Conservation (phyloP, 345 rosid species). For the Sisymbrium altissimum region DNA sequence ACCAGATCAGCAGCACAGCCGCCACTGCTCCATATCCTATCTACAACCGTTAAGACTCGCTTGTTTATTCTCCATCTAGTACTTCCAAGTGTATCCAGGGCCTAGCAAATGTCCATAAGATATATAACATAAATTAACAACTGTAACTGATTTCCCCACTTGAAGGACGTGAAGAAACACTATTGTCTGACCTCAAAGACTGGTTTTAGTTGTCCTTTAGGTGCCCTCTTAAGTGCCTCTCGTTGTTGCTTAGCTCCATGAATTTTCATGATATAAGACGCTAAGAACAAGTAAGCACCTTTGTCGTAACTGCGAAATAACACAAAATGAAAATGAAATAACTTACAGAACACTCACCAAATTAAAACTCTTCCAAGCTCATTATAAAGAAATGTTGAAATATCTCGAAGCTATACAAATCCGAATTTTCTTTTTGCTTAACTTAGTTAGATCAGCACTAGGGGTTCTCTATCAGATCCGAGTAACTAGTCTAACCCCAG, state of each 20-base stretch:
- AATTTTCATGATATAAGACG: slow-evolving; percentile 83
- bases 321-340: slow-evolving; percentile 4
- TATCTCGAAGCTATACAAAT: background rate
- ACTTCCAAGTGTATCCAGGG: slow-evolving; percentile 76
- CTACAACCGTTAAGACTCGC: slow-evolving; percentile 59
- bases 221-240: slow-evolving; percentile 61
- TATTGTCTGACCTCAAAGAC: slow-evolving; percentile 69
- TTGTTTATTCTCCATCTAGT: slow-evolving; percentile 81
- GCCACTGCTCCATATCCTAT: slow-evolving; percentile 79
- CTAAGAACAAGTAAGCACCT: slow-evolving; percentile 83
- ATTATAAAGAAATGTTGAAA: slow-evolving; percentile 3
- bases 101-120: slow-evolving; percentile 41
- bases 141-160: slow-evolving; percentile 7
- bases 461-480: background rate
- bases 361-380: slow-evolving; percentile 12
- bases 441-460: background rate
- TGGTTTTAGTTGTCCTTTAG: slow-evolving; percentile 61
- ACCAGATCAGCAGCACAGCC: slow-evolving; percentile 65
- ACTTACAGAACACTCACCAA: background rate
- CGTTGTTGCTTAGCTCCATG: slow-evolving; percentile 89
- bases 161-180: slow-evolving; percentile 4
- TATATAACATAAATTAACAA: background rate
- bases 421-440: background rate
- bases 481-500: slow-evolving; percentile 13
- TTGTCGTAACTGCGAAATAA: slow-evolving; percentile 66